Percentiles rank a stretch among this genome's conserved stretches.
These are phyloP conservation scores for Beauveria medogensis DNA, from an alignment of 2,329 filamentous ascomycete genomes.

Conservation along the genomic window DNA sequence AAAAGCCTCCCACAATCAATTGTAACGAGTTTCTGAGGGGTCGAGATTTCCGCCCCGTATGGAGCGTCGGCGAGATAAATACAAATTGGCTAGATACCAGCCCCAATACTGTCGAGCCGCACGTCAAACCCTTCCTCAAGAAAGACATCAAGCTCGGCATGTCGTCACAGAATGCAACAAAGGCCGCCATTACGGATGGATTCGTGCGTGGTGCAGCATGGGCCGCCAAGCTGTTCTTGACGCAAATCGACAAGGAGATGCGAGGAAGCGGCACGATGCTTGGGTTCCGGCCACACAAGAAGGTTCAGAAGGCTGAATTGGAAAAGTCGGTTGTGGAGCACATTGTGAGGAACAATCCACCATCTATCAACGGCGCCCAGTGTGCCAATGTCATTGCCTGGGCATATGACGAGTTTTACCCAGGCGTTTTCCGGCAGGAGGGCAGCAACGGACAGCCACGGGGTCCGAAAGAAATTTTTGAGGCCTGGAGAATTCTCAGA, in stretches of 20 bases:
- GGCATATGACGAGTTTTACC: conserved; percentile 8
- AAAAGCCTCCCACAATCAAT: not conserved
- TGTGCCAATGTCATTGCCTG: conserved; percentile 2
- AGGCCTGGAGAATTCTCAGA: not conserved
- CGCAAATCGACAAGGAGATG: conserved; percentile 2
- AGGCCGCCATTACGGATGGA: conserved; percentile 1
- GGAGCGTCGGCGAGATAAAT: not conserved
- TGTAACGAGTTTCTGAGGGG: not conserved
- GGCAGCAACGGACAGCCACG: not conserved
- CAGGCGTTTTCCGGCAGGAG: conserved; percentile 6
- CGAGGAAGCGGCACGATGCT: conserved; percentile 4
- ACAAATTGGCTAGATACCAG: not conserved
- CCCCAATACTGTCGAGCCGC: not conserved
- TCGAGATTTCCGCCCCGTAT: not conserved
- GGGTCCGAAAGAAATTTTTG: not conserved
- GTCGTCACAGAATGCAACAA: conserved; percentile 3
- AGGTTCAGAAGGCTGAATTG: not conserved
- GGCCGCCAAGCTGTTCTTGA: not conserved
- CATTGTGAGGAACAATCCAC: conserved; percentile 3
- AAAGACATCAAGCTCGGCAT: conserved; percentile 4
- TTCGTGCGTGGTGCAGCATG: conserved; percentile 7
- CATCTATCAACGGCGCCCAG: not conserved
- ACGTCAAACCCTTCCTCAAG: not conserved
- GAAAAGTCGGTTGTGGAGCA: not conserved
- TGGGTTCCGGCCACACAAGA: conserved; percentile 6